A percentile compares a stretch with the other conserved stretches of the same genome.
These are phyloP conservation scores for Fonsecaea erecta DNA, from an alignment of 2,329 filamentous ascomycete genomes.

Conservation along the genomic window DNA sequence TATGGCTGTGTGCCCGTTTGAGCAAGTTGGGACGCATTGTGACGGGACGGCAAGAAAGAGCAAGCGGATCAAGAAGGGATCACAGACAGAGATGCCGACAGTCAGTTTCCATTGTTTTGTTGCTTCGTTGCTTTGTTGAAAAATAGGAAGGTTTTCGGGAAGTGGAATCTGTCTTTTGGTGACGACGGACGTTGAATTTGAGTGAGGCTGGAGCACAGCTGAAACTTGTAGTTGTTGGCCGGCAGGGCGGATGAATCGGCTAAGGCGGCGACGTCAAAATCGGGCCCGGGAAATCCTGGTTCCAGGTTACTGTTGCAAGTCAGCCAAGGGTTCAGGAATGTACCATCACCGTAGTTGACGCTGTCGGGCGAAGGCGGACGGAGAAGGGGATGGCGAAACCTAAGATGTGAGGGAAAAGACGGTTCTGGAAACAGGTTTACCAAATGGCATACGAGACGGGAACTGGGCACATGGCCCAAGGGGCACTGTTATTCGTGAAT, in stretches of 20 bases:
- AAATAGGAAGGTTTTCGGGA: neutral
- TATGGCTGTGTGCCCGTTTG: constrained; percentile 33
- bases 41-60: neutral
- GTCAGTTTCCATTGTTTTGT: constrained; percentile 15
- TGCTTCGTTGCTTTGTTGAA: too few species aligned
- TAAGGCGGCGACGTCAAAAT: constrained; percentile 15
- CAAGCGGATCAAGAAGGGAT: constrained; percentile 3
- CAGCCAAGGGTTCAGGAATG: constrained; percentile 15
- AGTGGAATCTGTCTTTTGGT: neutral
- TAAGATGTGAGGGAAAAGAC: constrained; percentile 1
- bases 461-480: constrained; percentile 3
- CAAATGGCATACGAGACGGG: neutral
- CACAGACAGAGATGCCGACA: constrained; percentile 4
- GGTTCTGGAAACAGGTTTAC: neutral
- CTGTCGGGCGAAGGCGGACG: constrained; percentile 3
- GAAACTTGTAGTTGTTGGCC: constrained; percentile 19
- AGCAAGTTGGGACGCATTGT: constrained; percentile 30
- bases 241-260: constrained; percentile 15
- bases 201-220: constrained; percentile 29
- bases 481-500: neutral
- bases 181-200: constrained; percentile 26
- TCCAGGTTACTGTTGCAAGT: constrained; percentile 10
- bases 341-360: neutral
- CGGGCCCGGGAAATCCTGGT: constrained; percentile 15
- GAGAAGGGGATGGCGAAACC: constrained; percentile 6